phyloP scores from a whole-genome alignment of 225 moss, liverwort and hornwort species.

The Pseudoscleropodium purum region DNA sequence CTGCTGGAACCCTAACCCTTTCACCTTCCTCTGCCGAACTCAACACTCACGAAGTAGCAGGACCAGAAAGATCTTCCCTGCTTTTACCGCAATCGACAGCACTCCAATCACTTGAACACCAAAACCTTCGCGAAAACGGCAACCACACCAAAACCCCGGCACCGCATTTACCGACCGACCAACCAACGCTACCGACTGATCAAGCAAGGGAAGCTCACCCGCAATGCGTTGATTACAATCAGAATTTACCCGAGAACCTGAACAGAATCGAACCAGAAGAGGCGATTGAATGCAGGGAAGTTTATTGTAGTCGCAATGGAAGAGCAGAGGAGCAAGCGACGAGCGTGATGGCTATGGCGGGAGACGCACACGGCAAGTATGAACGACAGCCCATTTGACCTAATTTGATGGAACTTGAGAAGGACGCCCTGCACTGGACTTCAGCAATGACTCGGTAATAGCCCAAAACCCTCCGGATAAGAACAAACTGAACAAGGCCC shows the following conservation, averaged over 20 bases:
- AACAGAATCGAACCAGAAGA: not conserved
- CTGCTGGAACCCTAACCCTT: conserved; percentile 27
- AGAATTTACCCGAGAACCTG: not conserved
- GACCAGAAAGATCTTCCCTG: not conserved
- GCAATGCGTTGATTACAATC: not conserved
- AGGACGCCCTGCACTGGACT: not conserved
- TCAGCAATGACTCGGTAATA: not conserved
- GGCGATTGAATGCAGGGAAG: not conserved
- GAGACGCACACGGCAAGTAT: not conserved
- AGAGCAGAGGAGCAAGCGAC: not conserved
- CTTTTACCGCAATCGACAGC: not conserved
- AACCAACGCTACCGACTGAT: not conserved
- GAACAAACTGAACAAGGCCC: not conserved
- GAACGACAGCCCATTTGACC: conserved; percentile 1
- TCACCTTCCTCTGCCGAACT: not conserved
- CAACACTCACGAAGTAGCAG: not conserved
- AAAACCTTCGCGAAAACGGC: not conserved
- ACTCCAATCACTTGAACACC: not conserved
- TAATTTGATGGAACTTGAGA: conserved; percentile 1
- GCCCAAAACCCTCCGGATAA: conserved; percentile 1
- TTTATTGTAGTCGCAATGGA: not conserved
- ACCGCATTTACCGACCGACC: not conserved
- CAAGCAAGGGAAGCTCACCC: not conserved
- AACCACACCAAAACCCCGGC: conserved; percentile 1
- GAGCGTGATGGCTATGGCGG: conserved; percentile 9